Percentiles rank a stretch among this genome's conserved stretches.
These are phyloP conservation scores for Andrographis paniculata DNA, from an alignment of 305 asterid genomes.

Conservation along the genomic window DNA sequence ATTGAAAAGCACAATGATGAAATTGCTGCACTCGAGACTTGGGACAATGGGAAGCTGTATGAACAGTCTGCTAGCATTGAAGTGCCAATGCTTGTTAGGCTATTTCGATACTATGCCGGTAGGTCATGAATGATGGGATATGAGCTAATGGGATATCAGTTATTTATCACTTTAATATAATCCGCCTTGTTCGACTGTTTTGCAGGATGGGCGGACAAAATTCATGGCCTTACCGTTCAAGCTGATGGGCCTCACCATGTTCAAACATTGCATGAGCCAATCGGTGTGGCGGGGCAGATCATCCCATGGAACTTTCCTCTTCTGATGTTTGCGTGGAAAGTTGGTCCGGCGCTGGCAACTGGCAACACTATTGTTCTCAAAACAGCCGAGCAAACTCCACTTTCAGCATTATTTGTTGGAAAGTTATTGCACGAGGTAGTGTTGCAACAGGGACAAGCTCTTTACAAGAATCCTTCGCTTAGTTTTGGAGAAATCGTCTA, in stretches of 20 bases:
- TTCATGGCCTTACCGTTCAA: conserved; percentile 85
- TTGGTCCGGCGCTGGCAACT: conserved; percentile 87
- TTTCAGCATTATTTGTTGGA: conserved; percentile 79
- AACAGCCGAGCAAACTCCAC: conserved; percentile 94
- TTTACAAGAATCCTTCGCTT: neutral
- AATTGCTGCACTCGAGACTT: conserved; percentile 84
- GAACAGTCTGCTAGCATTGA: conserved; percentile 68
- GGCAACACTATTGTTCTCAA: conserved; percentile 81
- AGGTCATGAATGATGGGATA: too few species aligned
- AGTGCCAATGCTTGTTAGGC: conserved; percentile 78
- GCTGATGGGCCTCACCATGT: conserved; percentile 89
- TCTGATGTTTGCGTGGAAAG: conserved; percentile 85
- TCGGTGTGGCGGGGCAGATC: conserved; percentile 95
- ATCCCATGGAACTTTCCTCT: conserved; percentile 98
- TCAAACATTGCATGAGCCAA: conserved; percentile 91
- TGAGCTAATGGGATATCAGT: too few species aligned
- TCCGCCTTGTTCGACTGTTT: conserved; percentile 2
- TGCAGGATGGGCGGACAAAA: conserved; percentile 97
- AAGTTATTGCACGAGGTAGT: conserved; percentile 79
- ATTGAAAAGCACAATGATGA: conserved; percentile 86
- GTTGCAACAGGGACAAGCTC: conserved; percentile 2
- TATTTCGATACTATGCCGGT: conserved; percentile 93
- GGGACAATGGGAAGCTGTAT: conserved; percentile 88
- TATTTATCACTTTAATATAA: too few species aligned
- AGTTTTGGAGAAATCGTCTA: neutral